Evolutionary conservation across 257 asterid species (phyloP), one percentile per base, ranked within the genome.

Genomic region (Anisodus tanguticus): DNA sequence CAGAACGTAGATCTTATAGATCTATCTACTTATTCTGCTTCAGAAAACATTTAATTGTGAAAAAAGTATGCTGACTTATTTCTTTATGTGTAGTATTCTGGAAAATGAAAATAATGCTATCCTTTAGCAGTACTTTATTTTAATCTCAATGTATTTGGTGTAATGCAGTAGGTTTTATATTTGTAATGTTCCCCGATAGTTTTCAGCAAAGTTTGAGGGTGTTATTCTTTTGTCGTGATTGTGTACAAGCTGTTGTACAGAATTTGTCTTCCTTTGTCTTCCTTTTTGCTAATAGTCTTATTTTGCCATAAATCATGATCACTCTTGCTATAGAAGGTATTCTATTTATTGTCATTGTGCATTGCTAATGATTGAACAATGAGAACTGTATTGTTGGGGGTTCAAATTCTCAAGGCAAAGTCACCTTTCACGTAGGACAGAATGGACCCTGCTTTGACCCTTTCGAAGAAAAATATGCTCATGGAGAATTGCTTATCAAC

Each of bases 361-460:
- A 72, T 19, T 72, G 60, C 80, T 60, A 72, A 19, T 72, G 80
- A 72, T n/a, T 72, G 80, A 49, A 72, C 63, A 31, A 22, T 51
- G 80, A 22, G 80, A 71, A n/a, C 19, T 11, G 39, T 76, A 49
- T 51, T 22, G n/a, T 49, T 76, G 45, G 81, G 39, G 63, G 62
- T 55, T 51, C 59, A 35, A 51, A 51, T 76, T 22, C 81, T 76
- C 3, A 51, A 76, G 45, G 45, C 47, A 76, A 22, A 76, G 47
- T 76, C 63, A 76, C 60, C 37, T 47, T 74, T 71, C 79, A 47
- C 63, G 26, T 12, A 22, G 81, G 81, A 76, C 67, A 3, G 45
- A 51, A 26, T 76, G n/a, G 43, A 51, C 62, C 6, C 43, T 49
- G 81, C 45, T 74, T 19, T 51, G 60, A 74, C 81, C 81, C 45